Percentiles rank a stretch among this genome's conserved stretches.
phyloP scores from a whole-genome alignment of 768 basidiomycete genomes.

The Gyrodon lividus region DNA sequence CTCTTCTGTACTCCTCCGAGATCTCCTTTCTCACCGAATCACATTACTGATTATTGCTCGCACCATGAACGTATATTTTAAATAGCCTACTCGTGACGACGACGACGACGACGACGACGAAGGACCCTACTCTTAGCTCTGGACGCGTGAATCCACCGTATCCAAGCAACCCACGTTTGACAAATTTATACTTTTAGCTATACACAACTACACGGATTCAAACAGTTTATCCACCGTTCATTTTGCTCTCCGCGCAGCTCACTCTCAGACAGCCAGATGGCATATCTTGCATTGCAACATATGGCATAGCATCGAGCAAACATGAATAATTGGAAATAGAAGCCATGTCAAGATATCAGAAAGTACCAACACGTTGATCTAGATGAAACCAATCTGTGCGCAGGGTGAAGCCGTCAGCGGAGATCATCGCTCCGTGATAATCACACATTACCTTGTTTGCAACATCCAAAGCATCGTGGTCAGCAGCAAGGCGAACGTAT shows the following conservation, averaged over 20 bases:
- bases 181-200: no score
- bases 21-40: no score
- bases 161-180: no score
- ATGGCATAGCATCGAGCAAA: constrained; percentile 7
- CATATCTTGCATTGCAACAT: constrained; percentile 13
- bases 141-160: no score
- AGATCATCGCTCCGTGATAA: not conserved
- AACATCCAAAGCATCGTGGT: constrained; percentile 94
- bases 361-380: constrained; percentile 27
- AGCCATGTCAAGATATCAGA: not conserved
- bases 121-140: no score
- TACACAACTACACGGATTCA: not conserved
- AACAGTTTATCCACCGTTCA: not conserved
- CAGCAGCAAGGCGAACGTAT: constrained; percentile 92
- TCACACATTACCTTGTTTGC: constrained; percentile 81
- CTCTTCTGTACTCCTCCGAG: no score
- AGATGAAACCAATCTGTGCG: constrained; percentile 90
- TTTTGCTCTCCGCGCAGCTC: not conserved
- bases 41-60: no score
- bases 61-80: not conserved
- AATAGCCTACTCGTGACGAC: no score
- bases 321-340: constrained; percentile 1
- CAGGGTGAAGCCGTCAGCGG: constrained; percentile 1
- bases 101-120: no score
- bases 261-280: not conserved